Conservation (phyloP, 305 asterid genomes). For the Solanum hybrid region DNA sequence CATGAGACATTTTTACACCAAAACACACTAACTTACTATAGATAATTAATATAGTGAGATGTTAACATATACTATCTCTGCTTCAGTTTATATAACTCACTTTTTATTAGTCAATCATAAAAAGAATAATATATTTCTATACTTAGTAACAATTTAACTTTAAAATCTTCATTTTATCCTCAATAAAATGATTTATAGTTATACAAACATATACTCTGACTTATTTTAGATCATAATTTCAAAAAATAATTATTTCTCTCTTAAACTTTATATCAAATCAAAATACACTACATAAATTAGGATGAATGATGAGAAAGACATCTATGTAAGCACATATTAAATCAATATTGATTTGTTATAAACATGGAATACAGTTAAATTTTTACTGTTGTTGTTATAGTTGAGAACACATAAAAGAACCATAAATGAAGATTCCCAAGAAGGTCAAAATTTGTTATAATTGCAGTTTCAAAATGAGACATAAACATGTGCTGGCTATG, state of each 20-base stretch:
- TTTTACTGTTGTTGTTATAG: background rate
- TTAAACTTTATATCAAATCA: background rate
- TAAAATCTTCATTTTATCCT: background rate
- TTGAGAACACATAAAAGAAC: background rate
- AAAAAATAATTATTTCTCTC: background rate
- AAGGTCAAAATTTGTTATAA: background rate
- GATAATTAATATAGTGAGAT: too few species aligned
- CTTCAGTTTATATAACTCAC: background rate
- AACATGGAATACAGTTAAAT: background rate
- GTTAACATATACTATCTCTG: background rate
- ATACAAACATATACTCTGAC: background rate
- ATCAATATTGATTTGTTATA: background rate
- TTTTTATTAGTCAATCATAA: background rate
- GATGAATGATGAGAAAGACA: background rate
- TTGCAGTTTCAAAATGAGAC: background rate
- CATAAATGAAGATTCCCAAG: background rate
- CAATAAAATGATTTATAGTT: background rate
- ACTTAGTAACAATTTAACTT: background rate
- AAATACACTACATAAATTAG: background rate
- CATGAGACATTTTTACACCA: background rate
- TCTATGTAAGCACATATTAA: background rate
- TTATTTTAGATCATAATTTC: background rate
- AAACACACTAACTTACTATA: background rate
- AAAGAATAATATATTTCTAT: background rate
- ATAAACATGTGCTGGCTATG: background rate